Conservation (phyloP, 2,329 filamentous ascomycete genomes). For the Epicoccum nigrum region DNA sequence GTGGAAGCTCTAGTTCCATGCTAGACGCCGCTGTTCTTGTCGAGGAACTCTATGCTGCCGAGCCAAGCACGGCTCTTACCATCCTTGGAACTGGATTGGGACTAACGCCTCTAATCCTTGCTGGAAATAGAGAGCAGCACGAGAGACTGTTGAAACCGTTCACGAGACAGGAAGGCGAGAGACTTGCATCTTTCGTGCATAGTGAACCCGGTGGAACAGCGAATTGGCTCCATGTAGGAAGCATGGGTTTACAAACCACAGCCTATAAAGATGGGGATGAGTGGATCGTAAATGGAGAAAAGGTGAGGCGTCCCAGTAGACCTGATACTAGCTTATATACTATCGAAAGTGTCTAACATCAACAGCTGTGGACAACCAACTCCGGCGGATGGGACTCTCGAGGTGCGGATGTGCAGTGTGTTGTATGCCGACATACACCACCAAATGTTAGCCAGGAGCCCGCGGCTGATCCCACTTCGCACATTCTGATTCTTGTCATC, state of each 20-base stretch:
- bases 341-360: not conserved
- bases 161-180: slow-evolving; percentile 52
- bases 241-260: slow-evolving; percentile 56
- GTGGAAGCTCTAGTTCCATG: slow-evolving; percentile 54
- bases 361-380: slow-evolving; percentile 62
- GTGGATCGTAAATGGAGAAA: slow-evolving; percentile 62
- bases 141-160: slow-evolving; percentile 58
- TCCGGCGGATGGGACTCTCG: slow-evolving; percentile 60
- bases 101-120: slow-evolving; percentile 58
- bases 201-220: slow-evolving; percentile 60
- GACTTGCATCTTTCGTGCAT: slow-evolving; percentile 59
- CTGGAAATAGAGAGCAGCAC: slow-evolving; percentile 49
- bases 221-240: slow-evolving; percentile 60
- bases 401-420: slow-evolving; percentile 60
- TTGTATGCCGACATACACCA: slow-evolving; percentile 55
- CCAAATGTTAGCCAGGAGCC: slow-evolving; percentile 20
- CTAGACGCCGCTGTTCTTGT: slow-evolving; percentile 58
- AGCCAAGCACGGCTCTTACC: slow-evolving; percentile 57
- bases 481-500: slow-evolving; percentile 58
- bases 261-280: slow-evolving; percentile 57
- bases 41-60: slow-evolving; percentile 61
- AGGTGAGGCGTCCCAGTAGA: slow-evolving; percentile 42
- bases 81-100: slow-evolving; percentile 61
- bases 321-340: too few species aligned
- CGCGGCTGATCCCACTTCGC: slow-evolving; percentile 35